Evolutionary conservation across 371 early-diverging fungal genomes (phyloP).

Genomic region (Sporodiniella umbellata): DNA sequence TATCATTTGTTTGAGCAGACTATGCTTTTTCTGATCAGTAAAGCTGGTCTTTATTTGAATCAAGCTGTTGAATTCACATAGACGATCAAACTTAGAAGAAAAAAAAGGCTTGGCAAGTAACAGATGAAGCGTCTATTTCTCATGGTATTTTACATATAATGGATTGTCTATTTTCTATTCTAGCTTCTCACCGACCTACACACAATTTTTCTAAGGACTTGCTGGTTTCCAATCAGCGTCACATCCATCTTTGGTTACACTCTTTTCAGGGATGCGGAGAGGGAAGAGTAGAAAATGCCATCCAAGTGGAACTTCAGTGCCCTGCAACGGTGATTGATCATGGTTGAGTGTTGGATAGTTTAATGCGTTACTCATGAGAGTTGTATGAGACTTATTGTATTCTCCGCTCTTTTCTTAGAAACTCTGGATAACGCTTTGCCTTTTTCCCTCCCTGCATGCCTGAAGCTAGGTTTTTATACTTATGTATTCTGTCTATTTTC

Average conservation of each 20-base stretch:
- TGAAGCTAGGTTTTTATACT: too few species aligned
- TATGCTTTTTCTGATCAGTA: too few species aligned
- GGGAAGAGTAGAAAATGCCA: constrained; percentile 78
- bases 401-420: constrained; percentile 18
- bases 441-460: too few species aligned
- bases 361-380: constrained; percentile 21
- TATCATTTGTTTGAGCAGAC: too few species aligned
- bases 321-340: constrained; percentile 22
- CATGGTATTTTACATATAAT: constrained; percentile 59
- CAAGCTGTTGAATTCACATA: too few species aligned
- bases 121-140: too few species aligned
- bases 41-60: too few species aligned
- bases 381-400: constrained; percentile 24
- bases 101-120: too few species aligned
- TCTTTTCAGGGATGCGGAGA: constrained; percentile 55
- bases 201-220: constrained; percentile 62
- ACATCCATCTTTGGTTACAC: constrained; percentile 75
- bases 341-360: constrained; percentile 14
- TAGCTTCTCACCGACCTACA: constrained; percentile 83
- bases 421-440: too few species aligned
- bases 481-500: too few species aligned
- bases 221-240: constrained; percentile 70
- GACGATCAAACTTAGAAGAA: constrained; percentile 53
- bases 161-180: constrained; percentile 58
- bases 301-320: constrained; percentile 60